Conservation (phyloP, 805 yeast species). For the Teunomyces stri region DNA sequence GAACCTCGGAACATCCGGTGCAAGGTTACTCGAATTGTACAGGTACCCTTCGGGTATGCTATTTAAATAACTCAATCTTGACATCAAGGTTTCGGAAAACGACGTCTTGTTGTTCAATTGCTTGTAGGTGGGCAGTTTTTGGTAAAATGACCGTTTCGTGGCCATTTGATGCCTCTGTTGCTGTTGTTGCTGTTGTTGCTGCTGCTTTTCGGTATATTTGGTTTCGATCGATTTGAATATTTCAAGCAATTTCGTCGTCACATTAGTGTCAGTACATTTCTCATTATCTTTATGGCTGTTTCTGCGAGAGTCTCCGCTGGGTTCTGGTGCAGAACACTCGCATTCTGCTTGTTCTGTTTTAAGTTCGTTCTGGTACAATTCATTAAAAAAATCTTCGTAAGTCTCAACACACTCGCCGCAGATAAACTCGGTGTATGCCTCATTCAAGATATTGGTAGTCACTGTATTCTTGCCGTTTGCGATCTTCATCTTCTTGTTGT, state of each 20-base stretch:
- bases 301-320: too few species aligned
- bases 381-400: slow-evolving; percentile 53
- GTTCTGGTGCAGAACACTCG: too few species aligned
- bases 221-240: slow-evolving; percentile 18
- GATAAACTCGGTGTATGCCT: slow-evolving; percentile 50
- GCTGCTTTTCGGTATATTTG: slow-evolving; percentile 16
- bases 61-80: slow-evolving; percentile 18
- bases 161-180: background rate
- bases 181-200: background rate
- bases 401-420: slow-evolving; percentile 60
- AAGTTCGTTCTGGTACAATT: slow-evolving; percentile 10
- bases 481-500: slow-evolving; percentile 16
- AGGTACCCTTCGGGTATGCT: slow-evolving; percentile 14
- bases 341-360: too few species aligned
- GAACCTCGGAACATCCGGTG: slow-evolving; percentile 1
- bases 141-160: slow-evolving; percentile 11
- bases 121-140: slow-evolving; percentile 10
- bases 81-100: slow-evolving; percentile 20
- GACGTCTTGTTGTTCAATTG: slow-evolving; percentile 10
- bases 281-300: background rate
- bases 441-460: slow-evolving; percentile 14
- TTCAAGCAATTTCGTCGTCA: slow-evolving; percentile 13
- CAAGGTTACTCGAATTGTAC: slow-evolving; percentile 1
- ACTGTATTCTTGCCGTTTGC: background rate
- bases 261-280: background rate